Base-by-base conservation (phyloP, 1,284 basidiomycete species). In the Ustilago nuda region DNA sequence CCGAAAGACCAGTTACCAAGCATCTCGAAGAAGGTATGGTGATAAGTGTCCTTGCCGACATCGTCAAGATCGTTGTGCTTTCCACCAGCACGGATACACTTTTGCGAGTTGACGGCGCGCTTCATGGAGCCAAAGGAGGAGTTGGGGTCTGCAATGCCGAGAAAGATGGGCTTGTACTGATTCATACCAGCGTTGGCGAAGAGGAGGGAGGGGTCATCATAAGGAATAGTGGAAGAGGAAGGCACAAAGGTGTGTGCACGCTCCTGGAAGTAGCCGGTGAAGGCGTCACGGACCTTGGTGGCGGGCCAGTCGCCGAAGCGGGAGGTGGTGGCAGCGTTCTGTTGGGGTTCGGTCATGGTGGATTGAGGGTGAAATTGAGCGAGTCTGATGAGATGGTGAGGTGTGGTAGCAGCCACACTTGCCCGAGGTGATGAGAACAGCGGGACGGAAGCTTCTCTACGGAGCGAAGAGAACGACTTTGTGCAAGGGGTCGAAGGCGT, bases 51-150 rank as follows among this genome's bases (percentile, higher is more conserved):
- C 87, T 96, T 97, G 55, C 96, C 96, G 65, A 99, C 96, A 86
- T 99, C 96, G 86, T 99, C 97, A 61, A 99, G 89, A 87, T 99
- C 95, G 82, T 99, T 99, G 87, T 99, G 96, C 87, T 99, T 99
- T 82, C 96, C 96, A 62, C 96, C 96, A 6, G 96, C 96, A 73
- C 96, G 91, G 79, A 99, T 99, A 87, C 97, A 99, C 87, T 94
- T 99, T 87, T 99, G 96, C 62, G 91, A 92, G 88, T 99, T 99
- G 87, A 92, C 94, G 2, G 95, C 96, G 79, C 97, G 92, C 85
- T 92, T 93, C 80, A 98, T 89, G 86, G 93, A 94, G 66, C 93
- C 90, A 82, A 98, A 90, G 56, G 92, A 92, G 45, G 92, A 95
- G 84, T 92, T 90, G 53, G 95, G 94, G 87, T 98, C 95, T 67